A percentile compares a stretch with the other conserved stretches of the same genome.
Evolutionary conservation across 2,329 filamentous ascomycete genomes (phyloP).

Genomic region (Didymella keratinophila): DNA sequence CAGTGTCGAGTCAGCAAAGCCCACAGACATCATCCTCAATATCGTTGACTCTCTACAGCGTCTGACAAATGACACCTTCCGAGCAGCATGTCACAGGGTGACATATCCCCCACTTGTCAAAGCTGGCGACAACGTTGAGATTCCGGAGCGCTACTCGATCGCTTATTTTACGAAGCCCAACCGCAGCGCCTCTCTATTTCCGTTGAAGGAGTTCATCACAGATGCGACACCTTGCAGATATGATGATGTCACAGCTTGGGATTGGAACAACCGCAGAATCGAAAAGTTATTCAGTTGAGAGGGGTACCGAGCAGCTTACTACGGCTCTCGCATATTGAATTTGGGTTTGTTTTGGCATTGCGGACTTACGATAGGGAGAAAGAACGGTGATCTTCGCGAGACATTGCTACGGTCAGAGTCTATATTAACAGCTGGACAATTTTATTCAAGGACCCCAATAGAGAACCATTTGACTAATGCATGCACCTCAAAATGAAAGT

Average conservation of each 20-base stretch:
- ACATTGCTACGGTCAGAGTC: too few species aligned
- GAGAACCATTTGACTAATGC: too few species aligned
- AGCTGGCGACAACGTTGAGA: not conserved
- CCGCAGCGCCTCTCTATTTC: not conserved
- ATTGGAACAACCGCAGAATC: constrained; percentile 10
- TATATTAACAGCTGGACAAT: too few species aligned
- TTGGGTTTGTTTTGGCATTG: too few species aligned
- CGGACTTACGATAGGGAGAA: too few species aligned
- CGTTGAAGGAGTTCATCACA: constrained; percentile 3
- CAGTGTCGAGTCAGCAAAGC: constrained; percentile 4
- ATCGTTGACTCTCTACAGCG: constrained; percentile 53
- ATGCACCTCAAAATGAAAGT: too few species aligned
- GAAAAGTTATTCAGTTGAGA: not conserved
- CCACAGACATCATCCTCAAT: constrained; percentile 51
- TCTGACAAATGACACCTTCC: constrained; percentile 49
- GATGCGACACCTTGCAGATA: constrained; percentile 9
- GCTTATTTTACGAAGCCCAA: constrained; percentile 9
- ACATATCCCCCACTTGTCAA: constrained; percentile 1
- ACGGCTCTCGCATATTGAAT: too few species aligned
- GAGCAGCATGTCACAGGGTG: constrained; percentile 50
- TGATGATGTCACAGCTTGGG: constrained; percentile 7
- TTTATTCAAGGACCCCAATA: too few species aligned
- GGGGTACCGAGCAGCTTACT: too few species aligned
- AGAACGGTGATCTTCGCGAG: too few species aligned
- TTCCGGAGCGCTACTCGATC: constrained; percentile 10